A percentile compares a stretch with the other conserved stretches of the same genome.
phyloP scores from a whole-genome alignment of 1,284 basidiomycete species.

The Pseudozyma hubeiensis region DNA sequence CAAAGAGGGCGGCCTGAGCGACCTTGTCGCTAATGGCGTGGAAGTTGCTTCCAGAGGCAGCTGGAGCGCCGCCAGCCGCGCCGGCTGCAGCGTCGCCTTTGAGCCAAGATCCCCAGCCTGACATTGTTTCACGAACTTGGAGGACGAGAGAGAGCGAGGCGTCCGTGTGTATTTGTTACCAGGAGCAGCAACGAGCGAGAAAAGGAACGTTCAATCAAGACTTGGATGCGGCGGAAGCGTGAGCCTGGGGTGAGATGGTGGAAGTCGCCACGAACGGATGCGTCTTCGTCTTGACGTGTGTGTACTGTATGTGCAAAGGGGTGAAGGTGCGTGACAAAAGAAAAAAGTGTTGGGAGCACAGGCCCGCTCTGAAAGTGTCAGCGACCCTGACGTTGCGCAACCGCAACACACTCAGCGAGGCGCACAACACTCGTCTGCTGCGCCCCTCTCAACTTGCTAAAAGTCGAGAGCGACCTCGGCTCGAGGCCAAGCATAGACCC shows the following conservation, averaged over 20 bases:
- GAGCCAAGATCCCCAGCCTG: conserved; percentile 66
- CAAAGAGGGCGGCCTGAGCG: conserved; percentile 73
- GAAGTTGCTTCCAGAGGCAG: conserved; percentile 60
- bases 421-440: neutral
- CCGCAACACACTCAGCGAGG: neutral
- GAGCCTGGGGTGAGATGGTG: neutral
- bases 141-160: no score
- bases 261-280: no score
- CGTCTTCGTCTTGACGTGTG: no score
- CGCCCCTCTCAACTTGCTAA: neutral
- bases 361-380: conserved; percentile 2
- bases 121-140: conserved; percentile 38
- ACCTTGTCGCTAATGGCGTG: conserved; percentile 60
- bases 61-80: conserved; percentile 15
- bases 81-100: conserved; percentile 35
- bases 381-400: conserved; percentile 7
- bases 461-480: neutral
- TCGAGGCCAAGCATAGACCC: neutral
- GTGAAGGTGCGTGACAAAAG: neutral
- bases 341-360: conserved; percentile 10
- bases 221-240: neutral
- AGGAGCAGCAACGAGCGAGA: no score
- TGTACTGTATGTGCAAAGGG: no score
- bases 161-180: no score
- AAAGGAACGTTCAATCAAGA: no score